A percentile compares a stretch with the other conserved stretches of the same genome.
Evolutionary conservation across 2,329 filamentous ascomycete genomes (phyloP).

Genomic region (Aureobasidium musti): DNA sequence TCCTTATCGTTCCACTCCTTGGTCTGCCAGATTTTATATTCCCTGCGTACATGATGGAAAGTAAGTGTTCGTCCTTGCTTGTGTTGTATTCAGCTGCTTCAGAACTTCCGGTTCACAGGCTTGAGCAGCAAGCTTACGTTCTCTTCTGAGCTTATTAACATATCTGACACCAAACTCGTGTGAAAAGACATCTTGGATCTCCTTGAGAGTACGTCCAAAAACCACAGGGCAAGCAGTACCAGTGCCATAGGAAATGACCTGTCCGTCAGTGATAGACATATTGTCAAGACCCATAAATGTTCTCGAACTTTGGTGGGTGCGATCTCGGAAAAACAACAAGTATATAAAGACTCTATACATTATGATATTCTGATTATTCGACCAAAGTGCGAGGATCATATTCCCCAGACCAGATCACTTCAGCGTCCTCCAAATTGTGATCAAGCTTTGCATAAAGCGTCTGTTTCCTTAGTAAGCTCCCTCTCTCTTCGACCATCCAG

Average conservation of each 20-base stretch:
- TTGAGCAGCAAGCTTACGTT: conserved; percentile 38
- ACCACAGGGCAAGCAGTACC: conserved; percentile 37
- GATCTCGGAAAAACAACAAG: conserved; percentile 67
- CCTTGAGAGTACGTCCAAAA: too few species aligned
- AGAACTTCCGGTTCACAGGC: background rate
- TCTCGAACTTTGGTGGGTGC: conserved; percentile 62
- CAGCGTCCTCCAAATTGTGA: background rate
- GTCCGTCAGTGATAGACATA: conserved; percentile 39
- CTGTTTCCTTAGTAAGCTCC: conserved; percentile 38
- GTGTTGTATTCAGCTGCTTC: background rate
- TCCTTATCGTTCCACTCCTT: background rate
- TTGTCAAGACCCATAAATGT: conserved; percentile 47
- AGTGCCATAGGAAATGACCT: conserved; percentile 42
- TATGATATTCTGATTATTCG: background rate
- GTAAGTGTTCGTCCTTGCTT: background rate
- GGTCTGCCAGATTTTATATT: conserved; percentile 8
- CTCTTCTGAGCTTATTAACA: too few species aligned
- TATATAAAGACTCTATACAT: background rate
- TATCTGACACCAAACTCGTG: too few species aligned
- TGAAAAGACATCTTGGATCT: too few species aligned
- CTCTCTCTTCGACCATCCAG: conserved; percentile 37
- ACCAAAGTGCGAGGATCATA: background rate
- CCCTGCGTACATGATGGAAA: conserved; percentile 2
- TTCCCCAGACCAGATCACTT: background rate
- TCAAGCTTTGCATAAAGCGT: background rate